Percentiles rank a stretch among this genome's conserved stretches.
Conservation (phyloP, 2,329 filamentous ascomycete species). For the Fusarium stilboides region DNA sequence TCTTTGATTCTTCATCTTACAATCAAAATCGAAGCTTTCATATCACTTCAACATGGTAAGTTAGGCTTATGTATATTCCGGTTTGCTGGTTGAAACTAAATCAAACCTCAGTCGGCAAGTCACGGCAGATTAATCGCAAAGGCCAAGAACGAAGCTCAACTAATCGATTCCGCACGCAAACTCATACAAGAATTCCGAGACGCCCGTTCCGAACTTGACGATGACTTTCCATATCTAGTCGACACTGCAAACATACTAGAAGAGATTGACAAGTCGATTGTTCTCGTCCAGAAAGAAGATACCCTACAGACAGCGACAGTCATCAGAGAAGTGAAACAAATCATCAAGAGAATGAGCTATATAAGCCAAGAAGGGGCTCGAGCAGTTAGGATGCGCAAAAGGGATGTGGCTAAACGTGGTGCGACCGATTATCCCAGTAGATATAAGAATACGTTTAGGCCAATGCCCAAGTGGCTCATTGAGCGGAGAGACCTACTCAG, state of each 20-base stretch:
- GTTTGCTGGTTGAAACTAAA: background rate
- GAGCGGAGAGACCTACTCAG: background rate
- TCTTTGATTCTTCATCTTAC: background rate
- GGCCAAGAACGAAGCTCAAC: background rate
- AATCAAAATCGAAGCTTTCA: background rate
- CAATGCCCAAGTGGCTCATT: slow-evolving; percentile 1
- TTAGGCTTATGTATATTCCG: background rate
- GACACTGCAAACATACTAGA: background rate
- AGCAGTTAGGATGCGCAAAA: background rate
- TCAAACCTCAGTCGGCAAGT: background rate
- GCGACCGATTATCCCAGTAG: background rate
- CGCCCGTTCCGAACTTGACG: background rate
- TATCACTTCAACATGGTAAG: slow-evolving; percentile 1
- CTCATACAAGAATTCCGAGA: slow-evolving; percentile 10
- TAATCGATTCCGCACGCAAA: slow-evolving; percentile 6
- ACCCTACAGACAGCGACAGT: slow-evolving; percentile 3
- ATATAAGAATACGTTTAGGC: slow-evolving; percentile 2
- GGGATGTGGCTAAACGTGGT: background rate
- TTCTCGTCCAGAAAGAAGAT: slow-evolving; percentile 5
- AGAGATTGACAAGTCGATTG: slow-evolving; percentile 5
- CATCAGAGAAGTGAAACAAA: background rate
- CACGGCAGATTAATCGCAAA: background rate
- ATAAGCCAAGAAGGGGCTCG: background rate
- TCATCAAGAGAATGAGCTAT: background rate
- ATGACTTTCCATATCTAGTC: slow-evolving; percentile 1